These are phyloP conservation scores for Ophiocordyceps robertsii DNA, from an alignment of 2,329 filamentous ascomycete genomes.

Conservation along the genomic window DNA sequence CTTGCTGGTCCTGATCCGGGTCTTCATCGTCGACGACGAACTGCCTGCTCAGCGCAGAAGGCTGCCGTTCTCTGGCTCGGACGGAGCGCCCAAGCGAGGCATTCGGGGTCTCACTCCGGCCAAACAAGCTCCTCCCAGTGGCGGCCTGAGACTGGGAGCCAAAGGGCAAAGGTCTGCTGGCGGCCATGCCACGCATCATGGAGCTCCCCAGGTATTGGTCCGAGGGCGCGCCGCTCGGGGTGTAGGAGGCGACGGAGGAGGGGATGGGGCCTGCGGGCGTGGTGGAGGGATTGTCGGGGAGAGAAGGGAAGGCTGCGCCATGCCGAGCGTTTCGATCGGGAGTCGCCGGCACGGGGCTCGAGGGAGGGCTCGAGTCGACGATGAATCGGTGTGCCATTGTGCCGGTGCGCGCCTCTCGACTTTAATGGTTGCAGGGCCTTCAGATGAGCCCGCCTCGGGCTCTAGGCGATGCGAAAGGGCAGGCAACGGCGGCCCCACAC, in stretches of 20 bases:
- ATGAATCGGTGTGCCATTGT: slow-evolving; percentile 28
- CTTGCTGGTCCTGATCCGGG: slow-evolving; percentile 16
- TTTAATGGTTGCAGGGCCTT: background rate
- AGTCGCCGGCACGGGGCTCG: slow-evolving; percentile 32
- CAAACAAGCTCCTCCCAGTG: slow-evolving; percentile 23
- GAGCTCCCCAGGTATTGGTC: slow-evolving; percentile 42
- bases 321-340: slow-evolving; percentile 27
- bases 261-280: slow-evolving; percentile 40
- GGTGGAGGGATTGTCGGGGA: slow-evolving; percentile 33
- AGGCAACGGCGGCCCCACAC: background rate
- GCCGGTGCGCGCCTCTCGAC: slow-evolving; percentile 2
- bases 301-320: slow-evolving; percentile 21
- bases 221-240: slow-evolving; percentile 41
- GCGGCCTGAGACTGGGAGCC: slow-evolving; percentile 16
- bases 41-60: slow-evolving; percentile 36
- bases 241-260: slow-evolving; percentile 40
- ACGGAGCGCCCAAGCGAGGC: slow-evolving; percentile 36
- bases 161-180: slow-evolving; percentile 25
- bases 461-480: background rate
- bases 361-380: slow-evolving; percentile 28
- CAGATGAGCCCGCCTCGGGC: background rate
- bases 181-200: slow-evolving; percentile 29
- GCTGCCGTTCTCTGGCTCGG: slow-evolving; percentile 25
- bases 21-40: slow-evolving; percentile 20
- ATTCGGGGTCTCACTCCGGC: slow-evolving; percentile 20